Base-by-base conservation (phyloP, 2,329 filamentous ascomycete species). In the Chrysoporthe deuterocubensis region DNA sequence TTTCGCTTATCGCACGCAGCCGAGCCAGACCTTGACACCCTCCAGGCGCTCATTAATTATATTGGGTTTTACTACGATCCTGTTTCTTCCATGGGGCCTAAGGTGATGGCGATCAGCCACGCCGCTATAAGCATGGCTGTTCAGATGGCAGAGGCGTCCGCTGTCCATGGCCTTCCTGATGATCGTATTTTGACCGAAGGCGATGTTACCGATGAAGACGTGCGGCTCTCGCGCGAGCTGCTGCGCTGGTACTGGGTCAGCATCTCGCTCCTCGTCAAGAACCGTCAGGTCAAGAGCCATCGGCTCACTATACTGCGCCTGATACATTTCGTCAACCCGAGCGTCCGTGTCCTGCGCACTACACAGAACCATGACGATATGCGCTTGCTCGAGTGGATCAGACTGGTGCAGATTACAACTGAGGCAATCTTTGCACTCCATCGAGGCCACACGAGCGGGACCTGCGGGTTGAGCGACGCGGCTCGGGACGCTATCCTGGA, bases 231-330 rank as follows among this genome's bases (percentile, higher is more conserved):
- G 21, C 52, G 68, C 9, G 61, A 62, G 56, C 43, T 67, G 18
- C 62, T 67, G 34, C 7, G 46, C 16, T 69, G 68, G 65, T 56
- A 69, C n/a, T 69, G 68, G 68, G 21, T 13, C 8, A 65, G 56
- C 62, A 48, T 69, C 50, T 32, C 50, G 7, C 16, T 67, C 5
- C 61, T 62, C 34, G 14, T 69, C 21, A 69, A 69, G 44, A 57
- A 40, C 26, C 68, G 68, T 7, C n/a, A 65, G 42, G 37, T 57
- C 42, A 21, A 34, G 21, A 54, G 11, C 50, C 65, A 57, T 4
- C n/a, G 54, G 42, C n/a, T 44, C 32, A 16, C 62, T 13, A 42
- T 69, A 21, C 14, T 65, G 40, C 43, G 65, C 11, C 65, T 59
- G 2, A 52, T 63, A 5, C 21, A 40, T 21, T 37, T 64, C 9